phyloP scores from a whole-genome alignment of 805 yeast species.

The Starmerella gropengiesseri region DNA sequence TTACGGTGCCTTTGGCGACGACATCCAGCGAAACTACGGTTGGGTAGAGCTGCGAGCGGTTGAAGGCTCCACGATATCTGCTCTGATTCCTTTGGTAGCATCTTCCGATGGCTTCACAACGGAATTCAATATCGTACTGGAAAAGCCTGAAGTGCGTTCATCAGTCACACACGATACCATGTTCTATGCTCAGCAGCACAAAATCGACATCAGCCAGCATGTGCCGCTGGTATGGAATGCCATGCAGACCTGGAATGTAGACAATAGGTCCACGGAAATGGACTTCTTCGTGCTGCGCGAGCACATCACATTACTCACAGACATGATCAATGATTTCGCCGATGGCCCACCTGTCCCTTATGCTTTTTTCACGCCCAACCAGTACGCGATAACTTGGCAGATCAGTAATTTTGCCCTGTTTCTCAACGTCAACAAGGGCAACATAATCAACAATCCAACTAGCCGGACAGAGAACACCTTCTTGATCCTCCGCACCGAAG shows the following conservation, averaged over 20 bases:
- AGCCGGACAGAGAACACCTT: constrained; percentile 74
- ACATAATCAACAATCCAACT: constrained; percentile 79
- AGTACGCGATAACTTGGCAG: constrained; percentile 51
- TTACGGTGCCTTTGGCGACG: constrained; percentile 11
- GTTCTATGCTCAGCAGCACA: constrained; percentile 50
- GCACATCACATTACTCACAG: constrained; percentile 63
- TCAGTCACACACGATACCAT: constrained; percentile 83
- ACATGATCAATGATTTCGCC: constrained; percentile 63
- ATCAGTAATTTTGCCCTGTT: constrained; percentile 47
- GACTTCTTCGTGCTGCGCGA: constrained; percentile 66
- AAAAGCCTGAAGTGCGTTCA: constrained; percentile 54
- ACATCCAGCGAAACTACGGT: constrained; percentile 57
- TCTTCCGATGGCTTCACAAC: constrained; percentile 41
- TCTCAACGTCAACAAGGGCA: constrained; percentile 74
- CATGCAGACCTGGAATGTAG: constrained; percentile 54
- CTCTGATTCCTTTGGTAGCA: constrained; percentile 32
- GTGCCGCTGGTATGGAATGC: constrained; percentile 82
- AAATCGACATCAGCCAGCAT: constrained; percentile 45
- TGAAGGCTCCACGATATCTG: constrained; percentile 40
- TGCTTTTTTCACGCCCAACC: constrained; percentile 64
- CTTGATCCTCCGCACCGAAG: constrained; percentile 58
- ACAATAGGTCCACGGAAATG: constrained; percentile 41
- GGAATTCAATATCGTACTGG: constrained; percentile 40
- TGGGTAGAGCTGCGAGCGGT: constrained; percentile 73
- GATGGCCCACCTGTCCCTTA: constrained; percentile 57